Percentiles rank a stretch among this genome's conserved stretches.
Conservation (phyloP, 2,329 filamentous ascomycete genomes). For the Lecanicillium sp. region DNA sequence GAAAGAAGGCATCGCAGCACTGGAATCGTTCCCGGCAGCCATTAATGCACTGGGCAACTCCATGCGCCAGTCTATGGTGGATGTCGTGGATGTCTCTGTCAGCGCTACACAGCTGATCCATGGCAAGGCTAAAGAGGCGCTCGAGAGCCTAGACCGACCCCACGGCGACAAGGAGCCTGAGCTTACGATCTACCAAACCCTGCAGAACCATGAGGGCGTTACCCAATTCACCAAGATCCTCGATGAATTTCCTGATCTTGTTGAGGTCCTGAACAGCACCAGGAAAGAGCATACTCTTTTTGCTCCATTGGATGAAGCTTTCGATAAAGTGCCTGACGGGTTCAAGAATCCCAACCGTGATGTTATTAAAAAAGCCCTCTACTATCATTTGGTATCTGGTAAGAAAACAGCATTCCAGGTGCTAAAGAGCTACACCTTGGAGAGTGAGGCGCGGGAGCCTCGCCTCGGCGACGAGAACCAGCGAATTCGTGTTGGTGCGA, state of each 20-base stretch:
- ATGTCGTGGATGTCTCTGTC: conserved; percentile 5
- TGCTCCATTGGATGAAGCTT: conserved; percentile 70
- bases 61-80: conserved; percentile 8
- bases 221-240: conserved; percentile 72
- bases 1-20: no score
- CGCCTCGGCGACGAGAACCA: conserved; percentile 61
- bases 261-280: conserved; percentile 68
- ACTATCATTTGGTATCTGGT: conserved; percentile 69
- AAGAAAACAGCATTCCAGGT: conserved; percentile 61
- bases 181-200: conserved; percentile 72
- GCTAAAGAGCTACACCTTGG: conserved; percentile 66
- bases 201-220: conserved; percentile 69
- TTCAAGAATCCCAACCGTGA: conserved; percentile 61
- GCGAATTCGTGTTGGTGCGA: conserved; percentile 63
- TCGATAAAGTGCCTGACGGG: conserved; percentile 53
- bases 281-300: conserved; percentile 73
- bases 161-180: conserved; percentile 32
- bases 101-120: conserved; percentile 10
- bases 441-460: conserved; percentile 56
- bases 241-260: conserved; percentile 63
- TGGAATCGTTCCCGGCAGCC: neutral
- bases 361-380: conserved; percentile 59
- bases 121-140: conserved; percentile 8
- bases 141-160: conserved; percentile 10
- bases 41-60: conserved; percentile 2